phyloP scores from a whole-genome alignment of 306 rosid genomes.

The Cicer judaicum region DNA sequence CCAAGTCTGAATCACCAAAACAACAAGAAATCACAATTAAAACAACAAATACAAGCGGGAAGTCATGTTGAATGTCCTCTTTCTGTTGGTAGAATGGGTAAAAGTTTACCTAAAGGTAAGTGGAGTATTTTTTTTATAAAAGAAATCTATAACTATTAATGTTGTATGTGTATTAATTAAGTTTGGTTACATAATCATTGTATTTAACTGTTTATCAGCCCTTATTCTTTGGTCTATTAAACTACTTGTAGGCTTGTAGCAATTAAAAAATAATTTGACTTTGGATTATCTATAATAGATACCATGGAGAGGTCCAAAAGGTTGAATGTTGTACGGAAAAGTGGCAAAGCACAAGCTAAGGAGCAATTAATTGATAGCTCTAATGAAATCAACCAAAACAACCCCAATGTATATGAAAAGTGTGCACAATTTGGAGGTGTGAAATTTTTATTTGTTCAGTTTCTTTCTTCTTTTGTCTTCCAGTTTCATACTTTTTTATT shows the following conservation, averaged over 20 bases:
- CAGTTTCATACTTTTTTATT: neutral
- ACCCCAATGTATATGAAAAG: neutral
- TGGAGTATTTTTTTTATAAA: neutral
- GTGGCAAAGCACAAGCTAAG: slow-evolving; percentile 5
- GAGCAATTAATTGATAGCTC: slow-evolving; percentile 16
- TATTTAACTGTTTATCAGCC: slow-evolving; percentile 11
- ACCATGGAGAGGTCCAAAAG: neutral
- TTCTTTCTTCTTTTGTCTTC: slow-evolving; percentile 15
- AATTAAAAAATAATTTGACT: neutral
- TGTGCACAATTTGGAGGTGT: slow-evolving; percentile 9
- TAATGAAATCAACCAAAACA: slow-evolving; percentile 8
- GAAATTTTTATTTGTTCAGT: neutral
- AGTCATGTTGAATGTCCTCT: neutral
- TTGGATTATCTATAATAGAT: slow-evolving; percentile 6
- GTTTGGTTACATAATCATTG: slow-evolving; percentile 4
- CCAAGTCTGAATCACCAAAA: slow-evolving; percentile 1
- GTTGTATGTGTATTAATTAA: neutral
- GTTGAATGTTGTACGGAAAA: slow-evolving; percentile 12
- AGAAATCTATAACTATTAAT: neutral
- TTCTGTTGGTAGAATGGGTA: neutral
- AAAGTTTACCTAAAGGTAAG: slow-evolving; percentile 2
- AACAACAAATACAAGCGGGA: neutral
- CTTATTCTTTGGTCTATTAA: neutral
- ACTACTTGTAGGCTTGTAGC: neutral
- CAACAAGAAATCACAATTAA: neutral